Base-by-base conservation (phyloP, 805 yeast species). In the Pichia scutulata region DNA sequence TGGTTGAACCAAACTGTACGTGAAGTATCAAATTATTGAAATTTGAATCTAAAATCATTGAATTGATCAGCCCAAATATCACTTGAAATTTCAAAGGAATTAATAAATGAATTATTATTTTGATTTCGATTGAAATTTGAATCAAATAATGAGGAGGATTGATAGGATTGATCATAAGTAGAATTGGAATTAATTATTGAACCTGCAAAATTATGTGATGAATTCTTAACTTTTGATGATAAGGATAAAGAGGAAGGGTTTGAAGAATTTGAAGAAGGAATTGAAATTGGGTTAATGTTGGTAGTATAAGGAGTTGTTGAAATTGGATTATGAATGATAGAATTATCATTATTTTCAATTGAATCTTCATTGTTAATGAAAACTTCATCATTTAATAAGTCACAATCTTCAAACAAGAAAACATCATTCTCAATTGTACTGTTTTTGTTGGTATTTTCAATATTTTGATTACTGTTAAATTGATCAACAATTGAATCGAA, bases 141-240 rank as follows among this genome's bases (percentile, higher is more conserved):
- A 39, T 56, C 60, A 41, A 56, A 56, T 25, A 56, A 43, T 18
- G 60, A 56, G 16, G 49, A 47, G 21, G 50, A 39, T 40, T 48
- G 44, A 47, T 49, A 48, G n/a, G 44, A 18, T 40, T 48, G 42
- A 47, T 49, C 44, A 41, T 30, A 18, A 18, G 51, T 44, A n/a
- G 48, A 44, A 41, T 42, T 39, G 21, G 47, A 48, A 36, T 48
- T 44, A 37, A 43, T 52, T n/a, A 41, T 42, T 18, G 57, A 51
- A 16, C 41, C 49, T 28, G 48, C 39, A 47, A 45, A 22, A 45
- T 43, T 46, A 39, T 52, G 46, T 19, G 37, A 18, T 24, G 47
- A 25, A 19, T 12, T 19, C 28, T 36, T 33, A 33, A 10, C 37
- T 7, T 33, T 33, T 9, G 19, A 33, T n/a, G 37, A n/a, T 33